Base-by-base conservation (phyloP, 495 filamentous ascomycete species). In the Aspergillus bridgeri region DNA sequence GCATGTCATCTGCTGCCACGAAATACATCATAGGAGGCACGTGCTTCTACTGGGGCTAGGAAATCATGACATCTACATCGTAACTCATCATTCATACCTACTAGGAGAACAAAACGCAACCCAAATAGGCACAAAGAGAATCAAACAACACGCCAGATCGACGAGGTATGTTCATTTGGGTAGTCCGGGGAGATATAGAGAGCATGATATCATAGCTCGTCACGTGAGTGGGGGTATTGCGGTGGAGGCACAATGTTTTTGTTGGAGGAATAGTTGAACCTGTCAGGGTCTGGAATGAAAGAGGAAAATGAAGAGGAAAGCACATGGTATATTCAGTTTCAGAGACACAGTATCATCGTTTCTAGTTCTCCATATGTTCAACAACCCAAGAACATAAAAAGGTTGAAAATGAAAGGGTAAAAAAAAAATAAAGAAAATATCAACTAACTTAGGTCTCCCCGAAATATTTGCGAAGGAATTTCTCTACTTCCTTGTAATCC, bases 401-500 rank as follows among this genome's bases (percentile, higher is more conserved):
- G 33, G 9, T 5, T 7, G 29, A 11, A 7, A 33, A 19, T 7
- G 48, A 21, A 66, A 65, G 63, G 59, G 55, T 50, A 57, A 63
- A 38, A 47, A 21, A 51, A 49, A 51, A 60, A 44, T 53, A 15
- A 38, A 38, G 5, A 5, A 38, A 15, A 38, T 48, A 43, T 43
- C 18, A 43, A 42, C 51, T 43, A 53, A 19, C 51, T 53, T 38
- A 44, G 17, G 29, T 18, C 49, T 82, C 79, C 23, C 77, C 78
- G 69, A 89, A 96, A 71, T 88, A 96, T 54, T 79, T 81, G 69
- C 79, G 83, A 69, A 97, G 81, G 56, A 82, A 79, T 59, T 78
- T 76, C 73, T 91, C 85, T 24, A 87, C 88, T 60, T 89, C 85
- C n/a, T 73, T 65, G 65, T 90, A 96, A 61, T 96, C 92, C 63